Evolutionary conservation across 2,329 filamentous ascomycete genomes (phyloP).

Genomic region (Fusarium continuum): DNA sequence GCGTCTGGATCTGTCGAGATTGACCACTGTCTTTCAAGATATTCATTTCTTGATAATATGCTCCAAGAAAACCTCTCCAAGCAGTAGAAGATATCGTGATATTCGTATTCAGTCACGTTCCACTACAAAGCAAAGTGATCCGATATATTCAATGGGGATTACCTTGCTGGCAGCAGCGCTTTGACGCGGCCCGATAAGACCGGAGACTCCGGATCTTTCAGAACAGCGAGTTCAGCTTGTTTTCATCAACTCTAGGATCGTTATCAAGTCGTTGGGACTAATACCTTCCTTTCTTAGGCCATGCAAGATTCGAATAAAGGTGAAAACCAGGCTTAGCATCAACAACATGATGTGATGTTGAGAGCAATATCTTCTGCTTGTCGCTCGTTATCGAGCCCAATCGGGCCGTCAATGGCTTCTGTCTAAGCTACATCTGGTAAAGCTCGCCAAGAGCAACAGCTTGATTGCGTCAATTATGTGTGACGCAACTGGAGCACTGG

Average conservation of each 20-base stretch:
- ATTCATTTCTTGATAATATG: too few species aligned
- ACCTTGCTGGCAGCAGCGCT: neutral
- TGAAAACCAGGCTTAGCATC: neutral
- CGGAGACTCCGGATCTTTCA: neutral
- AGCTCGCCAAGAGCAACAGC: neutral
- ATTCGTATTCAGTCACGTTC: neutral
- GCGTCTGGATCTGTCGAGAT: too few species aligned
- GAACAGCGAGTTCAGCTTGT: too few species aligned
- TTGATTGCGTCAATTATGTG: constrained; percentile 33
- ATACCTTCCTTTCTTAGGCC: too few species aligned
- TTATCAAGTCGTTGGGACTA: too few species aligned
- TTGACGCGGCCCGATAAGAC: neutral
- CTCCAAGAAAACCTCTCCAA: neutral
- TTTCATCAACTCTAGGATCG: neutral
- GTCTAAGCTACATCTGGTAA: constrained; percentile 10
- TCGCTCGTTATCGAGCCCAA: constrained; percentile 6
- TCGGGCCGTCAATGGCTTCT: constrained; percentile 2
- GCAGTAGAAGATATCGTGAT: neutral
- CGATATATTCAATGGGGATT: neutral
- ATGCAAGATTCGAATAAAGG: neutral
- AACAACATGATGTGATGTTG: constrained; percentile 15
- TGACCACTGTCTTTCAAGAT: too few species aligned
- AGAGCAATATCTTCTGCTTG: neutral
- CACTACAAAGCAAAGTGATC: neutral
- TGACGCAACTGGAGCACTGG: constrained; percentile 15